Evolutionary conservation across 1,284 basidiomycete species (phyloP), one percentile per base, ranked within the genome.

Genomic region (Fomes fomentarius): DNA sequence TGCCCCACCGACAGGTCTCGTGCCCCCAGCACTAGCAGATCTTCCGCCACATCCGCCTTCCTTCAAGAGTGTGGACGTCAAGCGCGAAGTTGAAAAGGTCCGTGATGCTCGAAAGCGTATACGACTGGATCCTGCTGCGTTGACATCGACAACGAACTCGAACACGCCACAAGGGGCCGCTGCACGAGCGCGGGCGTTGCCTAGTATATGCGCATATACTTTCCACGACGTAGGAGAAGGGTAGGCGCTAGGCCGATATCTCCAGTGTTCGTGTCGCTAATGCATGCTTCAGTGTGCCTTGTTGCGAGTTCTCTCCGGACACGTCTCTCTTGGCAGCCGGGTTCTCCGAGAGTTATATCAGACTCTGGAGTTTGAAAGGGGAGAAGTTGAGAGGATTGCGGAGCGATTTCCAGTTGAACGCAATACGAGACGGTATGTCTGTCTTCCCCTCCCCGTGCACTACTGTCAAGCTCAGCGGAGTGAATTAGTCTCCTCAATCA

Each of bases 241-340:
- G 93, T 96, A 68, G 65, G 87, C 73, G 21, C 54, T 4, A 26
- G 51, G 28, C 37, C 28, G 46, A 39, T 54, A 28, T 55, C 50
- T 49, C 19, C 4, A 12, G 26, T 25, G 30, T 40, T 28, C 19
- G n/a, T 38, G 19, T 22, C 22, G 31, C 57, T 33, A 54, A 1
- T 9, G 19, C 5, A 11, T 28, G 9, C 15, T 25, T 15, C 31
- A 96, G 94, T 22, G 81, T 91, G 14, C 93, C 95, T 2, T 94
- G 92, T 63, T 88, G 87, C 52, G 85, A 88, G 14, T 98, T 99
- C 67, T 98, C 96, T 15, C 82, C 83, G 45, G 97, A 99, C 71
- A 89, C 89, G 1, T 91, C 94, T 6, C 73, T 99, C n/a, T 87
- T 99, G 83, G 97, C 96, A 1, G 93, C 92, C 25, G 97, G 97